A percentile compares a stretch with the other conserved stretches of the same genome.
Conservation (phyloP, 495 filamentous ascomycete genomes). For the Trichoderma asperelloides region DNA sequence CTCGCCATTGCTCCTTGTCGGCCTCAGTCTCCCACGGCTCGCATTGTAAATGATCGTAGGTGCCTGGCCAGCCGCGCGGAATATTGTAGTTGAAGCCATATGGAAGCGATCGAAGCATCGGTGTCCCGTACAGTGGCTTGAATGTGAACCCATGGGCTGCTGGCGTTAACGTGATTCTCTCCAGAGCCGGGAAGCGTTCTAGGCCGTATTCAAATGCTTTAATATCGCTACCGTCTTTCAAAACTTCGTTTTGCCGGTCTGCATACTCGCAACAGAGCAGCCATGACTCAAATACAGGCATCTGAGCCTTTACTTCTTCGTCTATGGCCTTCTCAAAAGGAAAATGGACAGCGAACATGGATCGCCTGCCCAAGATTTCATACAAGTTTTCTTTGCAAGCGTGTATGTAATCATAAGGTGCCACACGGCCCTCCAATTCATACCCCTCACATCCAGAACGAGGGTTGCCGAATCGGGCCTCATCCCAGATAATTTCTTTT, state of each 20-base stretch:
- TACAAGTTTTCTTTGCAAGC: background rate
- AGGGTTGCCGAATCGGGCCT: constrained; percentile 12
- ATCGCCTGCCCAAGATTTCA: background rate
- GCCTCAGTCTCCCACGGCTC: background rate
- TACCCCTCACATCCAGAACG: no score
- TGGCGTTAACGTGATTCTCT: constrained; percentile 23
- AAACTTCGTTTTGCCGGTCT: background rate
- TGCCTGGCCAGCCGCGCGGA: constrained; percentile 20
- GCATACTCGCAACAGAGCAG: background rate
- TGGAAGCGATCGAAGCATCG: constrained; percentile 25
- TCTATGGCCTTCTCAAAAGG: background rate
- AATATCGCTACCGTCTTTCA: constrained; percentile 8
- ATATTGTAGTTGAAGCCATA: constrained; percentile 25
- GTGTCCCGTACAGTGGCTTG: constrained; percentile 23
- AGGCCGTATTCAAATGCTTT: constrained; percentile 12
- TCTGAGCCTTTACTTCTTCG: background rate
- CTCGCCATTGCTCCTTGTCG: background rate
- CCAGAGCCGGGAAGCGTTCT: constrained; percentile 19
- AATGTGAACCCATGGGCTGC: constrained; percentile 22
- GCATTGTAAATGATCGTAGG: background rate
- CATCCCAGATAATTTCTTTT: constrained; percentile 25
- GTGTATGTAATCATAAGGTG: background rate
- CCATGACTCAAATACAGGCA: background rate
- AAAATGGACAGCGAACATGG: background rate
- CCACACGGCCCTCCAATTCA: background rate